A percentile compares a stretch with the other conserved stretches of the same genome.
These are phyloP conservation scores for Stephanodiscus minutulus DNA, from an alignment of 108 stramenopile species.

Conservation along the genomic window DNA sequence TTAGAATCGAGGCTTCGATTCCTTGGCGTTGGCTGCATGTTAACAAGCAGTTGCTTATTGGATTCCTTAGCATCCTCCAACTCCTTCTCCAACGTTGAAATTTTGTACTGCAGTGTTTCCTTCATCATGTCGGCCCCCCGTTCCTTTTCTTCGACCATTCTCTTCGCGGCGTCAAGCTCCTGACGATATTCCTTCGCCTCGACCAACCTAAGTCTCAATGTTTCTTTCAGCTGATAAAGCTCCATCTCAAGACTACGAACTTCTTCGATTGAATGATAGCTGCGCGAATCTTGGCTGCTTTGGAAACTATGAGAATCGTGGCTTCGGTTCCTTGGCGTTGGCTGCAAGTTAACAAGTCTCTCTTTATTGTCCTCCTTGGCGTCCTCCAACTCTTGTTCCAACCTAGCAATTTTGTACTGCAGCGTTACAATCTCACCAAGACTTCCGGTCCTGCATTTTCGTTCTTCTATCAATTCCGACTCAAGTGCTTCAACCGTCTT, in stretches of 20 bases:
- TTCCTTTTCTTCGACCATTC: background rate
- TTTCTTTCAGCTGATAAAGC: slow-evolving; percentile 12
- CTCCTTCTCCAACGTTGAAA: too few relatives aligned
- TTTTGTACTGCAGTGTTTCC: too few relatives aligned
- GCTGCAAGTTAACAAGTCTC: background rate
- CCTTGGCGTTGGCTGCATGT: too few relatives aligned
- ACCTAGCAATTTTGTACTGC: slow-evolving; percentile 26
- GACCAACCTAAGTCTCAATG: slow-evolving; percentile 6
- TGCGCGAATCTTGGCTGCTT: background rate
- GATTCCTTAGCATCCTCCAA: too few relatives aligned
- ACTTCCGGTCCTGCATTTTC: slow-evolving; percentile 16
- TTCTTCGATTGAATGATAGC: background rate
- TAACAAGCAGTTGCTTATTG: too few relatives aligned
- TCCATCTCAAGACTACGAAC: slow-evolving; percentile 17
- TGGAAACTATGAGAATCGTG: background rate
- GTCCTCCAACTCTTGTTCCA: slow-evolving; percentile 40
- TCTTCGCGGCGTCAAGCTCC: slow-evolving; percentile 17
- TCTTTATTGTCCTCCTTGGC: slow-evolving; percentile 5
- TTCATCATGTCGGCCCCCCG: too few relatives aligned
- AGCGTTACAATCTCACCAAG: slow-evolving; percentile 30
- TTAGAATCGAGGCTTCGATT: too few relatives aligned
- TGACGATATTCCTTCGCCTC: slow-evolving; percentile 11
- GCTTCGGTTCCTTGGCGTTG: background rate
- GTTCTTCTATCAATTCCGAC: slow-evolving; percentile 29
- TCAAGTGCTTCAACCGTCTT: slow-evolving; percentile 37